Conservation (phyloP, 306 rosid species). For the Fragaria vesca region DNA sequence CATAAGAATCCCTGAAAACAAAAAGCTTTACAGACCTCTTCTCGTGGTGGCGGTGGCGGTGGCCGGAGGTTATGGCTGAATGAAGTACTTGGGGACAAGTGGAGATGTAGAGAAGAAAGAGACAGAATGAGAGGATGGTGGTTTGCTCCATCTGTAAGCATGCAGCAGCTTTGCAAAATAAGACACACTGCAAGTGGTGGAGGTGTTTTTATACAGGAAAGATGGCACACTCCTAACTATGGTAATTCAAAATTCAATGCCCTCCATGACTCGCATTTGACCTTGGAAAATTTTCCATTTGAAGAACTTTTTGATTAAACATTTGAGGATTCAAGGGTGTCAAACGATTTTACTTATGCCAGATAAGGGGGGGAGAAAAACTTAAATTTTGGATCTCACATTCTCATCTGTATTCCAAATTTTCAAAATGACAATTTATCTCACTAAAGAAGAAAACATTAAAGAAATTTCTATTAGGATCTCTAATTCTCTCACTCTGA, state of each 20-base stretch:
- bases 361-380: neutral
- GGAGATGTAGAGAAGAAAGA: constrained; percentile 6
- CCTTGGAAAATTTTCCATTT: neutral
- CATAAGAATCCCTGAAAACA: constrained; percentile 59
- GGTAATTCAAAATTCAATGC: neutral
- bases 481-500: too few species aligned
- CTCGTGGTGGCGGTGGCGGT: neutral
- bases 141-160: constrained; percentile 8
- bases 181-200: neutral
- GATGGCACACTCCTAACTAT: neutral
- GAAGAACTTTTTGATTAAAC: neutral
- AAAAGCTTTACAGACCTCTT: constrained; percentile 28
- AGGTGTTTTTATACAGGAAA: neutral
- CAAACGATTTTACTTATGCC: neutral
- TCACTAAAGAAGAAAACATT: neutral
- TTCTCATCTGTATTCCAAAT: neutral
- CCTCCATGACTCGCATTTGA: neutral
- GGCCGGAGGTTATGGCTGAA: neutral
- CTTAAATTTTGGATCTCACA: neutral
- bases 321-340: neutral
- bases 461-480: too few species aligned
- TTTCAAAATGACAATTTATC: too few species aligned
- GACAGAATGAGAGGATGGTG: constrained; percentile 6
- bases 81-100: neutral
- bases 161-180: neutral